phyloP scores from a whole-genome alignment of 805 yeast genomes.

The Barnettozyma sp. region DNA sequence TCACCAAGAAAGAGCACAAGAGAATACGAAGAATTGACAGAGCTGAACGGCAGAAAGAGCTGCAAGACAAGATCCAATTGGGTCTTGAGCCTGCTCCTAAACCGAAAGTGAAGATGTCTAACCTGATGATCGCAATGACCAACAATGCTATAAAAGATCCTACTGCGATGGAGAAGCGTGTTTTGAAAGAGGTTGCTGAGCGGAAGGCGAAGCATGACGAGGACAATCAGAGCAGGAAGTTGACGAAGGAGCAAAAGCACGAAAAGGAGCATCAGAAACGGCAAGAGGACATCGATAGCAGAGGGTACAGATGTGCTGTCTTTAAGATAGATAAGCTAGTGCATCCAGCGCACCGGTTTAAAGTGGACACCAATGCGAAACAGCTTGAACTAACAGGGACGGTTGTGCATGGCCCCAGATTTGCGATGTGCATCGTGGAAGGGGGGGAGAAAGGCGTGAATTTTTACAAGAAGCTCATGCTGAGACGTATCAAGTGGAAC shows the following conservation, averaged over 20 bases:
- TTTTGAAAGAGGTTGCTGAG: conserved; percentile 58
- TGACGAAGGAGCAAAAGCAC: conserved; percentile 49
- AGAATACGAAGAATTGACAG: conserved; percentile 49
- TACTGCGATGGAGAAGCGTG: conserved; percentile 72
- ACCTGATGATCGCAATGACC: conserved; percentile 80
- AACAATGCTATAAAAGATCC: conserved; percentile 86
- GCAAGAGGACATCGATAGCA: conserved; percentile 41
- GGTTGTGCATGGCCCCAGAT: conserved; percentile 31
- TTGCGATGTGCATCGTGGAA: conserved; percentile 61
- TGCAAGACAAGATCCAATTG: conserved; percentile 67
- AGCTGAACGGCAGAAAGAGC: conserved; percentile 67
- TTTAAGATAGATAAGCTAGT: conserved; percentile 47
- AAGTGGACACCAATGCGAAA: conserved; percentile 74
- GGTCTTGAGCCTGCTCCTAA: conserved; percentile 87
- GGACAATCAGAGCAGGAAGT: conserved; percentile 55
- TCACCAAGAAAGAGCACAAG: conserved; percentile 74
- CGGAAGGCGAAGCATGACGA: conserved; percentile 52
- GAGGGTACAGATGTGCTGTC: conserved; percentile 52
- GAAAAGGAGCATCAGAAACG: conserved; percentile 42
- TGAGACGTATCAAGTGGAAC: conserved; percentile 64
- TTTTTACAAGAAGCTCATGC: conserved; percentile 57
- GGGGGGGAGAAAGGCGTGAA: conserved; percentile 60
- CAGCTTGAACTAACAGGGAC: conserved; percentile 65
- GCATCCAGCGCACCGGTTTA: conserved; percentile 63
- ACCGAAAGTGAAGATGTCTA: conserved; percentile 79